These are phyloP conservation scores for Pseudohalonectria lignicola DNA, from an alignment of 2,329 filamentous ascomycete genomes.

Conservation along the genomic window DNA sequence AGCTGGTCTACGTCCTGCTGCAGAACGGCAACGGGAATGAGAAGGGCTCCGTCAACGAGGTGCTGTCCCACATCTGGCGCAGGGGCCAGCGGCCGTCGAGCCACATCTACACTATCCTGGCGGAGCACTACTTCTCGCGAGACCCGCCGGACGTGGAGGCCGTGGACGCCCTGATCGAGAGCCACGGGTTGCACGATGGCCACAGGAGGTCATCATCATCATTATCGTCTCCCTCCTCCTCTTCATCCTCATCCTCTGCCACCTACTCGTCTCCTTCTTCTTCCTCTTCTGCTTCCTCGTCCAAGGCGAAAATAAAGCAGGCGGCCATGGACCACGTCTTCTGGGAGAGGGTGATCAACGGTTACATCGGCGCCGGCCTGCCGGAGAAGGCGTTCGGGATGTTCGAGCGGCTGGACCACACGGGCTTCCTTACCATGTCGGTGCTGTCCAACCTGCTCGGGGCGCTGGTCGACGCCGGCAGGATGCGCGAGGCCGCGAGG, in stretches of 20 bases:
- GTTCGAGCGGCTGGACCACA: slow-evolving; percentile 30
- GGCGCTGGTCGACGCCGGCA: slow-evolving; percentile 11
- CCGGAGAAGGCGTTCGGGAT: slow-evolving; percentile 34
- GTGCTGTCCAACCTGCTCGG: slow-evolving; percentile 31
- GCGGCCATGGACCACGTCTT: slow-evolving; percentile 45
- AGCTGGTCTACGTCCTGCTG: not conserved
- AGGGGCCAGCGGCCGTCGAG: slow-evolving; percentile 41
- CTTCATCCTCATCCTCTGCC: too few species aligned
- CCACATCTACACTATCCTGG: slow-evolving; percentile 65
- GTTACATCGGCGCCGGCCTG: slow-evolving; percentile 47
- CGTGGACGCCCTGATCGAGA: slow-evolving; percentile 48
- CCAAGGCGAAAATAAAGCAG: too few species aligned
- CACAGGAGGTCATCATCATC: too few species aligned
- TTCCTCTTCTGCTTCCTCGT: too few species aligned
- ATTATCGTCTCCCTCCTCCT: too few species aligned
- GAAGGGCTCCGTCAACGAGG: slow-evolving; percentile 36
- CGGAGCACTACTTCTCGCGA: slow-evolving; percentile 54
- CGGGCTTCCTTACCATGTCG: slow-evolving; percentile 26
- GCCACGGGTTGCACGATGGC: slow-evolving; percentile 34
- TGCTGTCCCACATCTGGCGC: slow-evolving; percentile 51
- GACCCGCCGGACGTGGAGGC: slow-evolving; percentile 46
- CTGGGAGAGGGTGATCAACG: slow-evolving; percentile 60
- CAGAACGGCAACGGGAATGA: slow-evolving; percentile 17
- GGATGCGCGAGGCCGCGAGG: slow-evolving; percentile 11
- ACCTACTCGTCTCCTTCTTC: too few species aligned